Base-by-base conservation (phyloP, 129 eudicot species). In the Erigeron canadensis region DNA sequence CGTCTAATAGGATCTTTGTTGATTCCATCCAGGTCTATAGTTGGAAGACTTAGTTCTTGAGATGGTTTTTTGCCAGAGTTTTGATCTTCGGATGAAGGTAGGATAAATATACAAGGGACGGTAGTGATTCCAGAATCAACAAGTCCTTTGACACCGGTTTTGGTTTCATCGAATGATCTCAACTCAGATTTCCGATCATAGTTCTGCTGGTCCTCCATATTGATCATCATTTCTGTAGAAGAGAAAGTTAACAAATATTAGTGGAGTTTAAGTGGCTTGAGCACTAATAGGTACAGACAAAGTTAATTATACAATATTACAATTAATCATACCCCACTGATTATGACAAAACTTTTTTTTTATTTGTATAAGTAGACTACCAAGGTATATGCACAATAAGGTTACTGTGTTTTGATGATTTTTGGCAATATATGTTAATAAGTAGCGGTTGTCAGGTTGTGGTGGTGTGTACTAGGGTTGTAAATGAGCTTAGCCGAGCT, bases 121-220 rank as follows among this genome's bases (percentile, higher is more conserved):
- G 48, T 51, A 10, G 78, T 23, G 46, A 79, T 42, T 15, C 83
- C 70, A n/a, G 83, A 38, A 42, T 79, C 79, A 23, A 79, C 75
- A 5, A 79, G 69, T 5, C 83, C 83, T 60, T 73, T 79, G 22
- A 79, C 79, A 1, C 79, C 83, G 5, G 72, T 53, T 73, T 79
- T 79, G 19, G 83, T 65, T 22, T 73, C 75, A 58, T 79, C 79
- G 28, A 79, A 79, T 9, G 79, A 77, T 39, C 54, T 79, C 11
- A 79, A 17, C 38, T 79, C 73, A 28, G 58, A 65, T 62, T 8
- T 6, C 23, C 80, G 48, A 42, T 76, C 69, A 58, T 54, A 57
- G 13, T 43, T 46, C 4, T 40, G 16, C 15, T 69, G 22, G 17
- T 4, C 17, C n/a, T n/a, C 54, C 1, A 28, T 28, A 28, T 28